These are phyloP conservation scores for Pisolithus microcarpus DNA, from an alignment of 768 basidiomycete genomes.

Conservation along the genomic window DNA sequence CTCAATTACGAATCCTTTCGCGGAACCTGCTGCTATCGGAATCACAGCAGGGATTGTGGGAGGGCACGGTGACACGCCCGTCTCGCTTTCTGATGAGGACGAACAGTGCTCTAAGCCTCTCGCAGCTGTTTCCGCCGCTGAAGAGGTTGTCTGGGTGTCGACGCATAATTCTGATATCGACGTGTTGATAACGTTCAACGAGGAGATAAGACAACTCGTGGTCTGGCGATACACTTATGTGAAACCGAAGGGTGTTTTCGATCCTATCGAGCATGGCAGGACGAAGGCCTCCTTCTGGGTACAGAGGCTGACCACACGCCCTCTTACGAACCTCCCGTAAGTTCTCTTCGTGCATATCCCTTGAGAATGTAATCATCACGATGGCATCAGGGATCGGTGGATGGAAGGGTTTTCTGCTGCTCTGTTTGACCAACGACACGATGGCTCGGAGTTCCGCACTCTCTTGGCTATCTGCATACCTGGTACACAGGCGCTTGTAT, in stretches of 20 bases:
- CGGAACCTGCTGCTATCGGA: conserved; percentile 68
- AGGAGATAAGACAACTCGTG: conserved; percentile 45
- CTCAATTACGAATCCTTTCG: conserved; percentile 67
- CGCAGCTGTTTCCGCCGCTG: conserved; percentile 51
- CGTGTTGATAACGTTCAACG: conserved; percentile 53
- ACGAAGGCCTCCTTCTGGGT: conserved; percentile 74
- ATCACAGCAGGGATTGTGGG: conserved; percentile 55
- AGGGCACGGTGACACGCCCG: conserved; percentile 26
- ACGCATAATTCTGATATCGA: conserved; percentile 36
- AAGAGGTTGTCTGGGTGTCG: conserved; percentile 60
- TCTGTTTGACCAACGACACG: conserved; percentile 60
- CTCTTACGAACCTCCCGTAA: conserved; percentile 47
- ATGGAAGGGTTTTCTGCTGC: conserved; percentile 38
- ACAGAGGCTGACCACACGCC: conserved; percentile 47
- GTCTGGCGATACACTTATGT: conserved; percentile 71
- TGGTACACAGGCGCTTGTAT: conserved; percentile 38
- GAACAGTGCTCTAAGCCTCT: conserved; percentile 45
- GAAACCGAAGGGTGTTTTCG: conserved; percentile 44
- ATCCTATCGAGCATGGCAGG: conserved; percentile 49
- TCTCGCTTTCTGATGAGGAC: conserved; percentile 47
- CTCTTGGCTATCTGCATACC: conserved; percentile 53
- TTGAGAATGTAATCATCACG: conserved; percentile 4
- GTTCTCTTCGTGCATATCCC: conserved; percentile 15
- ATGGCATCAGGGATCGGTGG: conserved; percentile 1
- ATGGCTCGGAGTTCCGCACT: conserved; percentile 45